These are phyloP conservation scores for Guadua angustifolia DNA, from an alignment of 176 grass and related monocot species.

Conservation along the genomic window DNA sequence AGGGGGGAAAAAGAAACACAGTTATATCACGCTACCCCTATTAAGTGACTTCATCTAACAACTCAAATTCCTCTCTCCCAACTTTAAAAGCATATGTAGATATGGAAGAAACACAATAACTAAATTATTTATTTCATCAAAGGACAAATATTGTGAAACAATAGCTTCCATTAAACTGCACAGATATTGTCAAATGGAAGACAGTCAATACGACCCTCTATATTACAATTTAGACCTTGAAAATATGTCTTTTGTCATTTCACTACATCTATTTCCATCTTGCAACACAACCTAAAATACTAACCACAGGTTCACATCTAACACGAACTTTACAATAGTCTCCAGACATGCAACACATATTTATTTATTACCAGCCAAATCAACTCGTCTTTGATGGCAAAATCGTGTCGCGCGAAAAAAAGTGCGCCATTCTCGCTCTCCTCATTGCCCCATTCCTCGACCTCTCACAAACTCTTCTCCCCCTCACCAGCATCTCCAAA, in stretches of 20 bases:
- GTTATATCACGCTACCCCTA: not conserved
- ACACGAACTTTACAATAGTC: not conserved
- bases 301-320: not conserved
- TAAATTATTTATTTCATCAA: not conserved
- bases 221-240: no score
- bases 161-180: not conserved
- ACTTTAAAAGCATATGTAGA: not conserved
- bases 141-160: not conserved
- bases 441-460: no score
- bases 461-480: no score
- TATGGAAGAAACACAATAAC: not conserved
- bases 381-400: no score
- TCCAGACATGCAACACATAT: not conserved
- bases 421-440: no score
- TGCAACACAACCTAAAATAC: not conserved
- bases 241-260: not conserved
- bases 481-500: no score
- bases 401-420: no score
- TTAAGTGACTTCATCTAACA: not conserved
- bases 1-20: not conserved
- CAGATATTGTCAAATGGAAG: conserved; percentile 1
- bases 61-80: not conserved
- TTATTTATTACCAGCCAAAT: not conserved
- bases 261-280: not conserved
- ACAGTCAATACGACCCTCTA: no score